Base-by-base conservation (phyloP, 495 filamentous ascomycete species). In the Lentithecium fluviatile region DNA sequence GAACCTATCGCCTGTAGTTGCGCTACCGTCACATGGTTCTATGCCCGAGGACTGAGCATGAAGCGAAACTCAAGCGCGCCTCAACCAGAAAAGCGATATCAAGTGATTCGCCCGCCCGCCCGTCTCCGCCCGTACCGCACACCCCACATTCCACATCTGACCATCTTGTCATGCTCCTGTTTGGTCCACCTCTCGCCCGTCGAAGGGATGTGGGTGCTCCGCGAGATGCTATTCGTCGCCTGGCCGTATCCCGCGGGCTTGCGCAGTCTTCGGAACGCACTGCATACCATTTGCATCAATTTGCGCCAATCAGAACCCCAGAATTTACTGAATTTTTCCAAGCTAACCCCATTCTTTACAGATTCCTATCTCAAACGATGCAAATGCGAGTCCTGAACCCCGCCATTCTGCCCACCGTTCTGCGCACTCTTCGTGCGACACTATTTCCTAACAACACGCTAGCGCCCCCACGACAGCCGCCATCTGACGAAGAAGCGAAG, bases 371-470 rank as follows among this genome's bases (percentile, higher is more conserved):
- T 56, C 78, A 88, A 72, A 80, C 81, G 65, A 81, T 95, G 64
- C 76, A 81, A 61, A 78, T 79, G 52, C 77, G 83, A 67, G 71
- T 95, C 57, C 76, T 88, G 23, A 82, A 85, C 75, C 81, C 88
- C 52, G 75, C 80, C 57, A 79, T 85, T 66, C 79, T 94, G 52
- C 89, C 90, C 73, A 80, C 82, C 64, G 77, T 91, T 57, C 85
- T 97, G 60, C 82, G 84, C 69, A 81, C 79, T 56, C 78, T 84
- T 66, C 85, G 93, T 71, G 82, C 80, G 49, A 79, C 86, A 53
- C 74, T 96, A 43, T 95, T 95, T 71, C 91, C 92, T 25, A 83
- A 86, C 75, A 92, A 94, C 74, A 74, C 82, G 19, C 76, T 81
- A 52, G 76, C 78, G 20, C 76, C 77, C 40, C 68, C 74, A 45